Percentiles rank a stretch among this genome's conserved stretches.
Evolutionary conservation across 73 alveolate genomes (phyloP).

Genomic region (Paramecium pentaurelia): DNA sequence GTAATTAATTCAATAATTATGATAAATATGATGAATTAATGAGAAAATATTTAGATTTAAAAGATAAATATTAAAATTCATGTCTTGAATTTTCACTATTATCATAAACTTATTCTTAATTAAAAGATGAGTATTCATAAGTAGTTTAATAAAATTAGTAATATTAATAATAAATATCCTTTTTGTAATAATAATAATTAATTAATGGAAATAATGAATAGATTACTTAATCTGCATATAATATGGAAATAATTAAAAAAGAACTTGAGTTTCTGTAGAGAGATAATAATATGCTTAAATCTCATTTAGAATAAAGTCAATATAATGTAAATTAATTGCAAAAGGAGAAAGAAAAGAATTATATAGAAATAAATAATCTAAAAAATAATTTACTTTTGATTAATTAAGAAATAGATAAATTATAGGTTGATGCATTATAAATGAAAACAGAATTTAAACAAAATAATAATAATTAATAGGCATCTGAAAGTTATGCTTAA

Average conservation of each 20-base stretch:
- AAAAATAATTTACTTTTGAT: not conserved
- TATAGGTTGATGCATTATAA: not conserved
- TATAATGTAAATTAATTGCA: not conserved
- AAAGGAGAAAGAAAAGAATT: not conserved
- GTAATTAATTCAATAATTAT: not conserved
- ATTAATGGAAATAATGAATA: not conserved
- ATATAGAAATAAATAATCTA: not conserved
- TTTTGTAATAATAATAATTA: not conserved
- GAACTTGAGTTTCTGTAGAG: not conserved
- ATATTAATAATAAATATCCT: not conserved
- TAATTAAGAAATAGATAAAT: not conserved
- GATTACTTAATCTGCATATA: not conserved
- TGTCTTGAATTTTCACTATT: not conserved
- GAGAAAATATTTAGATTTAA: not conserved
- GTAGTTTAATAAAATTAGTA: not conserved
- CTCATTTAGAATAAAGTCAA: not conserved
- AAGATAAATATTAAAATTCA: not conserved
- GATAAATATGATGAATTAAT: not conserved
- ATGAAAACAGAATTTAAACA: not conserved
- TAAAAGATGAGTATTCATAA: not conserved
- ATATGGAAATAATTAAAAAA: not conserved
- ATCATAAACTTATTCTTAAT: not conserved
- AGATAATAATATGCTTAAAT: not conserved
- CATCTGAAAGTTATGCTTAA: not conserved
- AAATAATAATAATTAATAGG: not conserved